phyloP scores from a whole-genome alignment of 2,329 filamentous ascomycete genomes.

The Venturia carpophila region DNA sequence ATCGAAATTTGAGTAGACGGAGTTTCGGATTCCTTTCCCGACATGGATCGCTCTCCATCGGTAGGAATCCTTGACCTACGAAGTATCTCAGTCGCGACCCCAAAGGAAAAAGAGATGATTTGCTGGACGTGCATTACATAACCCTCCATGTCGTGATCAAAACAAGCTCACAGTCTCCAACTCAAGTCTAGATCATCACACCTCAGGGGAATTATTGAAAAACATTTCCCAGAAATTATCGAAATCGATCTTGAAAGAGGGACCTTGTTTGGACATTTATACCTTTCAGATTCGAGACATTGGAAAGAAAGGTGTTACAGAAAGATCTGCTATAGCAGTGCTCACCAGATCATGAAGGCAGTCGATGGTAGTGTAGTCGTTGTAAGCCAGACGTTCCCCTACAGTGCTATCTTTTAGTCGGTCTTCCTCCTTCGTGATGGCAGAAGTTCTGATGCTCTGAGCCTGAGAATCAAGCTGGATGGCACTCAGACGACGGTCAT shows the following conservation, averaged over 20 bases:
- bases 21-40: conserved; percentile 36
- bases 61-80: conserved; percentile 49
- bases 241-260: too few relatives aligned
- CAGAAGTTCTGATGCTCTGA: conserved; percentile 34
- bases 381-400: conserved; percentile 51
- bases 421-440: conserved; percentile 43
- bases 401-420: conserved; percentile 39
- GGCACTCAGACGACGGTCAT: conserved; percentile 29
- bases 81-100: neutral
- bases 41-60: conserved; percentile 42
- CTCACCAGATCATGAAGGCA: conserved; percentile 52
- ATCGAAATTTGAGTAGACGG: conserved; percentile 39
- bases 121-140: neutral
- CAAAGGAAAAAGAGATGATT: neutral
- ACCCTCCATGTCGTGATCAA: too few relatives aligned
- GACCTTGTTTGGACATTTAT: too few relatives aligned
- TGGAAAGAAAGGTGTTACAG: too few relatives aligned
- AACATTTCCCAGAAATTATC: too few relatives aligned
- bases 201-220: too few relatives aligned
- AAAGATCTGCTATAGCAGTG: neutral
- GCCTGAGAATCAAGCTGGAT: conserved; percentile 36
- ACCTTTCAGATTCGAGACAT: too few relatives aligned
- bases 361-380: conserved; percentile 55
- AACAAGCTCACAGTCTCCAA: too few relatives aligned
- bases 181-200: too few relatives aligned